phyloP scores from a whole-genome alignment of 176 grass and related monocot genomes.

The Oryza brachyantha region DNA sequence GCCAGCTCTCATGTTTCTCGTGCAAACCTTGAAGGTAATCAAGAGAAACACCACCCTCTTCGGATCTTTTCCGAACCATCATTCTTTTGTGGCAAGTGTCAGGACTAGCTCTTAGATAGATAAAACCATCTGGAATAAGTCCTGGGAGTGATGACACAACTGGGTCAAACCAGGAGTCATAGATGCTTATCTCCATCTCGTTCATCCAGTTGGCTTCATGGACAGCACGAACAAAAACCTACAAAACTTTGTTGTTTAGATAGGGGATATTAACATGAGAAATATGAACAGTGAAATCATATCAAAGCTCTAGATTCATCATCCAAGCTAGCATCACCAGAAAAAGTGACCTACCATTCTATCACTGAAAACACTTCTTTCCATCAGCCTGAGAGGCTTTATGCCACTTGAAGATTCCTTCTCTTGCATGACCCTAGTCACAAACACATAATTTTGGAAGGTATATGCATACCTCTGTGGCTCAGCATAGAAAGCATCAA shows the following conservation, averaged over 20 bases:
- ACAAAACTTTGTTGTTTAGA: not conserved
- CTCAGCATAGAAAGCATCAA: conserved; percentile 81
- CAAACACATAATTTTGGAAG: conserved; percentile 92
- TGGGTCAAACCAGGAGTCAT: conserved; percentile 83
- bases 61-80: conserved; percentile 56
- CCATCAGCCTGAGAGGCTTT: conserved; percentile 82
- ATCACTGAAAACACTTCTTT: conserved; percentile 91
- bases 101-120: conserved; percentile 76
- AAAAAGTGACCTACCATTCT: conserved; percentile 57
- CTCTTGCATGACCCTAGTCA: conserved; percentile 87
- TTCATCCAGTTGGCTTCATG: conserved; percentile 89
- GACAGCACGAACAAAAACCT: conserved; percentile 81
- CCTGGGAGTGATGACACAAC: conserved; percentile 69
- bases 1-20: conserved; percentile 82
- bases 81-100: conserved; percentile 78
- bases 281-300: not conserved
- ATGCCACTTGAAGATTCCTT: conserved; percentile 68
- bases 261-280: not conserved
- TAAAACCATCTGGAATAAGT: conserved; percentile 77
- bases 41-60: conserved; percentile 64
- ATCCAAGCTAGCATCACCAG: not conserved
- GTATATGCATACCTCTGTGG: conserved; percentile 91
- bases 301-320: conserved; percentile 1
- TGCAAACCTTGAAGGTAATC: conserved; percentile 70
- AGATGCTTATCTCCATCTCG: conserved; percentile 82